A percentile compares a stretch with the other conserved stretches of the same genome.
phyloP scores from a whole-genome alignment of 805 yeast species.

The Schwanniomyces pseudopolymorphus region DNA sequence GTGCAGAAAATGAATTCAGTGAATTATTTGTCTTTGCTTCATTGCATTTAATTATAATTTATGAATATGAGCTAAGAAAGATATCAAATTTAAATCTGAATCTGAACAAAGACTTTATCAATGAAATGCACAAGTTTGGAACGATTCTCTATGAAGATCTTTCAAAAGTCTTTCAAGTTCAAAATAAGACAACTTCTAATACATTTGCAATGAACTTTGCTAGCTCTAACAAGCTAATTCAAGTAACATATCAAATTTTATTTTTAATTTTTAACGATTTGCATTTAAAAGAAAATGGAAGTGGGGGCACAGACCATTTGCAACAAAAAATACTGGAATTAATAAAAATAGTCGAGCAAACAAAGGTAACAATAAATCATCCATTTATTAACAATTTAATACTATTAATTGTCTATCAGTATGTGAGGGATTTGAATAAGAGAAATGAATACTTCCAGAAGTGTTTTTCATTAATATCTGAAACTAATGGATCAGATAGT shows the following conservation, averaged over 20 bases:
- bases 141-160: conserved; percentile 14
- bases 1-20: conserved; percentile 16
- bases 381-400: conserved; percentile 18
- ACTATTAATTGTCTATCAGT: conserved; percentile 13
- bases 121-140: conserved; percentile 10
- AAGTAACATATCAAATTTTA: conserved; percentile 15
- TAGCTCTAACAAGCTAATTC: conserved; percentile 11
- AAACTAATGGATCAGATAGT: conserved; percentile 13
- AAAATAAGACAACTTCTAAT: conserved; percentile 12
- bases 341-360: background rate
- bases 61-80: conserved; percentile 20
- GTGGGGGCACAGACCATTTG: background rate
- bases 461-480: conserved; percentile 13
- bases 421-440: conserved; percentile 12
- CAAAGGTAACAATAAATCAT: background rate
- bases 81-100: background rate
- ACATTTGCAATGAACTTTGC: conserved; percentile 16
- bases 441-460: conserved; percentile 13
- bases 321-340: background rate
- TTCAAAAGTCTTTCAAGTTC: conserved; percentile 11
- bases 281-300: background rate
- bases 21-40: conserved; percentile 30
- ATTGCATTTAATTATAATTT: conserved; percentile 25
- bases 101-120: conserved; percentile 1
- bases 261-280: conserved; percentile 6